Base-by-base conservation (phyloP, 768 basidiomycete species). In the Boletus subcaerulescens region DNA sequence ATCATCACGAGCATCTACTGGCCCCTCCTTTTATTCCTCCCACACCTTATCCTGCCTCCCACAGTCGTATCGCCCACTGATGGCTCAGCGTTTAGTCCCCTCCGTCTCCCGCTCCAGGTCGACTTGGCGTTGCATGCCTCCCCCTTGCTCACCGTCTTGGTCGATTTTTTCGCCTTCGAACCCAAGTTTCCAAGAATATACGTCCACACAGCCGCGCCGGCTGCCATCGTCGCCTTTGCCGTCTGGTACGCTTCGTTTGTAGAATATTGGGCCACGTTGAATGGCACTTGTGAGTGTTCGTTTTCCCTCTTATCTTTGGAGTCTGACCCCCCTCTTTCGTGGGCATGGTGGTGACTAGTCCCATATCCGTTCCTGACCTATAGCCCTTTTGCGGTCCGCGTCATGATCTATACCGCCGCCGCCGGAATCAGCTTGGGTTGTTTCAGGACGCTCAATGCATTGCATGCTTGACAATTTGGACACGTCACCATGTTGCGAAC, bases 321-420 rank as follows among this genome's bases (percentile, higher is more conserved):
- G 33, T 29, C 33, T 35, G 33, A 39, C 11, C 0, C 38, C 38
- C 38, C 5, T 17, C 17, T 39, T n/a, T 39, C 17, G 8, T 14
- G 13, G 14, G 14, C 33, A 14, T 35, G 33, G 26, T 29, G 26
- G 26, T 36, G 15, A 13, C 6, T 52, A 89, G 89, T 91, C 73
- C 89, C 91, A 26, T 93, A 93, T 69, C 91, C 91, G 0, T 93
- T 93, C 73, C 74, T 93, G 54, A 89, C 84, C 0, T 60, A 84
- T 17, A 85, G 79, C 63, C 72, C 81, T 0, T 71, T 84, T 20
- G 58, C 64, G 9, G 70, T 76, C 31, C 80, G 90, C 14, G 57
- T 85, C 13, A 69, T 66, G 8, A 89, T 92, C 36, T 93, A 93
- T 70, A 62, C 65, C 35, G 76, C 70, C 6, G 77, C 80, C 2